phyloP scores from a whole-genome alignment of 345 rosid genomes.

The Eucalyptus brandiana region DNA sequence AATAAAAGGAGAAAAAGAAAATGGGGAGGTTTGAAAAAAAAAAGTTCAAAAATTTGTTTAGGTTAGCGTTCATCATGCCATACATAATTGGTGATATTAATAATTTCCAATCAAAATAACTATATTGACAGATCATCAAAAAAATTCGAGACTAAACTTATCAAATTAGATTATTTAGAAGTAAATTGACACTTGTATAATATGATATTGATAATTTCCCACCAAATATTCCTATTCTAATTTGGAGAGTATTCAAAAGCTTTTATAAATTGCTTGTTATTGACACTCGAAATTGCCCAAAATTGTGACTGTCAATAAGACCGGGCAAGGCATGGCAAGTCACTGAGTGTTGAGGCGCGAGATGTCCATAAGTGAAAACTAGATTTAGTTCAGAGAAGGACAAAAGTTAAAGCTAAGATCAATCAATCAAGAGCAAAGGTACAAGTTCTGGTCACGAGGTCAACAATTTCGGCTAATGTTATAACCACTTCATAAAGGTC shows the following conservation, averaged over 20 bases:
- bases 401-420: background rate
- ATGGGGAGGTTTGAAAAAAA: no score
- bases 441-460: background rate
- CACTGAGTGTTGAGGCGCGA: background rate
- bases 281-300: background rate
- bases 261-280: no score
- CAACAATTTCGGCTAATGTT: background rate
- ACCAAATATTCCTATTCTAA: background rate
- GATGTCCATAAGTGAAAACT: background rate
- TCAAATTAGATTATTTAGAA: no score
- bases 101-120: no score
- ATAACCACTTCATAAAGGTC: background rate
- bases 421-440: background rate
- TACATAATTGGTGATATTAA: rapidly evolving
- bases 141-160: no score
- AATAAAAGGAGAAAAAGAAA: no score
- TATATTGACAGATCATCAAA: no score
- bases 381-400: background rate
- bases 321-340: background rate
- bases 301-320: background rate
- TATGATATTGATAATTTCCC: no score
- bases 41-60: background rate
- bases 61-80: rapidly evolving
- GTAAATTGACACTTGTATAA: background rate
- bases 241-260: background rate